A percentile compares a stretch with the other conserved stretches of the same genome.
These are phyloP conservation scores for Chrysanthemum lavandulifolium DNA, from an alignment of 129 eudicot genomes.

Conservation along the genomic window DNA sequence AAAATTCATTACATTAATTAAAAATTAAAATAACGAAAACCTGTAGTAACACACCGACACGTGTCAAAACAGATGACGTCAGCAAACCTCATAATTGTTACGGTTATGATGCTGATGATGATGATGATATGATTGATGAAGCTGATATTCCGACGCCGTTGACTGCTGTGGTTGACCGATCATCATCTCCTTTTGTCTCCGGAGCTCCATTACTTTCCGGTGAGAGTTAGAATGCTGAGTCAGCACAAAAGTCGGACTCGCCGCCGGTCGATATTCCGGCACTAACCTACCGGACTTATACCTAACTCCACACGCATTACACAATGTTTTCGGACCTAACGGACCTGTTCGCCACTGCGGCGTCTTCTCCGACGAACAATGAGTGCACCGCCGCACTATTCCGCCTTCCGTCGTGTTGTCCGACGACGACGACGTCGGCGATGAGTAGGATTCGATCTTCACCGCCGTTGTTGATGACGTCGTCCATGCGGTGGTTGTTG, in stretches of 20 bases:
- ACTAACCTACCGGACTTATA: slow-evolving; percentile 73
- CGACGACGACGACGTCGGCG: slow-evolving; percentile 23
- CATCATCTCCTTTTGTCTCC: slow-evolving; percentile 65
- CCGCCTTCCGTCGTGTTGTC: slow-evolving; percentile 29
- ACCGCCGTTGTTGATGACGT: not conserved
- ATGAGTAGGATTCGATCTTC: slow-evolving; percentile 25
- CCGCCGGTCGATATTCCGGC: slow-evolving; percentile 81
- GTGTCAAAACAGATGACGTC: slow-evolving; percentile 22
- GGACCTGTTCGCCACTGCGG: slow-evolving; percentile 91
- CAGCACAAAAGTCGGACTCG: slow-evolving; percentile 80
- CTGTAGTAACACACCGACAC: slow-evolving; percentile 12
- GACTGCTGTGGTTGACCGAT: slow-evolving; percentile 41
- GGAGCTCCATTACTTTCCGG: slow-evolving; percentile 73
- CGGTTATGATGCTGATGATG: slow-evolving; percentile 31
- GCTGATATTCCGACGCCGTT: slow-evolving; percentile 31
- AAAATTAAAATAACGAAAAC: not conserved
- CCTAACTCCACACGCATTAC: slow-evolving; percentile 82
- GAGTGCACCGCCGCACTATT: slow-evolving; percentile 59
- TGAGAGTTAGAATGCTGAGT: slow-evolving; percentile 85
- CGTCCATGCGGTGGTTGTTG: slow-evolving; percentile 23
- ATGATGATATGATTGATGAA: slow-evolving; percentile 20
- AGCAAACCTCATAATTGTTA: slow-evolving; percentile 52
- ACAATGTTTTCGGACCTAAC: slow-evolving; percentile 69
- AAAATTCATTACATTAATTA: slow-evolving; percentile 4
- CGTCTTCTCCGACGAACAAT: slow-evolving; percentile 81